Evolutionary conservation across 1,139 yeast genomes (phyloP).

Genomic region (Chernovozyma sophiae-reginae): DNA sequence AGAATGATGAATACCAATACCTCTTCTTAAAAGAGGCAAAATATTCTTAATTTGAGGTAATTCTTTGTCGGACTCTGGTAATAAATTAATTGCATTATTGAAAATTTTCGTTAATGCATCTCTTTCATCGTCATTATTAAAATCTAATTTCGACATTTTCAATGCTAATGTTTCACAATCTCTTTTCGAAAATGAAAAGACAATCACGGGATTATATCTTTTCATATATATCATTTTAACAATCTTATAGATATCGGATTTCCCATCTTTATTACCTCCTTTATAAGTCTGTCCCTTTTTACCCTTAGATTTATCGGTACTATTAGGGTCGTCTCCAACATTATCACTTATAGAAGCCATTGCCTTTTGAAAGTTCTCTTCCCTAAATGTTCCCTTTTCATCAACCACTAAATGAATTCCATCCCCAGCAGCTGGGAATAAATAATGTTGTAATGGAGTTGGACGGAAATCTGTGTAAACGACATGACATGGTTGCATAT

Average conservation of each 20-base stretch:
- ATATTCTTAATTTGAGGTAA: conserved; percentile 92
- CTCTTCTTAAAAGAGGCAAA: conserved; percentile 81
- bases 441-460: conserved; percentile 93
- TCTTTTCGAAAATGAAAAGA: conserved; percentile 91
- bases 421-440: conserved; percentile 96
- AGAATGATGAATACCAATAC: conserved; percentile 98
- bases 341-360: conserved; percentile 89
- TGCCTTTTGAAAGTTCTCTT: conserved; percentile 96
- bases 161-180: conserved; percentile 93
- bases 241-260: conserved; percentile 91
- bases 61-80: conserved; percentile 88
- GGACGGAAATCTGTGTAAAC: conserved; percentile 99
- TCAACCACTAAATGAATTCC: conserved; percentile 97
- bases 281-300: conserved; percentile 83
- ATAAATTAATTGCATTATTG: conserved; percentile 78
- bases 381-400: conserved; percentile 93
- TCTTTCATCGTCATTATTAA: conserved; percentile 88
- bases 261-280: conserved; percentile 82
- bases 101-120: conserved; percentile 85
- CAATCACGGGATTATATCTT: conserved; percentile 95
- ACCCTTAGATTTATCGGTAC: conserved; percentile 50
- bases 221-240: conserved; percentile 97
- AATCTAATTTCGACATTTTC: conserved; percentile 92
- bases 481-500: conserved; percentile 95
- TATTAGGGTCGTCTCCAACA: conserved; percentile 77